Evolutionary conservation across 164 flowering plant genomes (phyloP).

Genomic region (Stephania cephalantha): DNA sequence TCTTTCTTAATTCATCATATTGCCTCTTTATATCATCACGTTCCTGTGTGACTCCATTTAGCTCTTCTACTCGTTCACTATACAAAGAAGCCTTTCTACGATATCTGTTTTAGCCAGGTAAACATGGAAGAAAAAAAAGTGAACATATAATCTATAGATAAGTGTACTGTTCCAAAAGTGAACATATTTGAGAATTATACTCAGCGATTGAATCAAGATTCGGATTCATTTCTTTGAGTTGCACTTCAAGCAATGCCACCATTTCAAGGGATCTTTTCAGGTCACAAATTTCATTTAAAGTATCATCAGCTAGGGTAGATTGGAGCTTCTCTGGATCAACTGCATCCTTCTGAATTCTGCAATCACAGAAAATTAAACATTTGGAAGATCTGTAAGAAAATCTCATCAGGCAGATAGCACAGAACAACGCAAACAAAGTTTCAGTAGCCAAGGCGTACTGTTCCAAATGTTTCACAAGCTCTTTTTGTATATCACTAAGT

Average conservation of each 20-base stretch:
- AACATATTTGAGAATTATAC: slow-evolving; percentile 32
- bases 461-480: slow-evolving; percentile 64
- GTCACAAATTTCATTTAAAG: slow-evolving; percentile 42
- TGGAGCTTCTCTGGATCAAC: slow-evolving; percentile 85
- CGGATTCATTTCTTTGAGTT: slow-evolving; percentile 94
- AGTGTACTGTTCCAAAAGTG: no score
- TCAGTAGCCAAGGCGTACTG: slow-evolving; percentile 49
- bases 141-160: background rate
- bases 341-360: slow-evolving; percentile 80
- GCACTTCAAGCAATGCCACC: slow-evolving; percentile 81
- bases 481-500: slow-evolving; percentile 61
- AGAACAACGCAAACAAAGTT: background rate
- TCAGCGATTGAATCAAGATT: slow-evolving; percentile 96
- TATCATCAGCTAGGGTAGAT: slow-evolving; percentile 45
- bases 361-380: slow-evolving; percentile 10
- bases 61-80: slow-evolving; percentile 78
- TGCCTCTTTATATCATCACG: slow-evolving; percentile 89
- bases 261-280: slow-evolving; percentile 71
- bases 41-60: slow-evolving; percentile 68
- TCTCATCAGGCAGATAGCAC: background rate
- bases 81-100: slow-evolving; percentile 63
- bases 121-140: background rate
- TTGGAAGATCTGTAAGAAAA: slow-evolving; percentile 1
- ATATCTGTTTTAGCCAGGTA: slow-evolving; percentile 36
- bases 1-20: slow-evolving; percentile 90